A percentile compares a stretch with the other conserved stretches of the same genome.
phyloP scores from a whole-genome alignment of 78 protist species.

The slime mould (Dictyostelium discoideum) region DNA sequence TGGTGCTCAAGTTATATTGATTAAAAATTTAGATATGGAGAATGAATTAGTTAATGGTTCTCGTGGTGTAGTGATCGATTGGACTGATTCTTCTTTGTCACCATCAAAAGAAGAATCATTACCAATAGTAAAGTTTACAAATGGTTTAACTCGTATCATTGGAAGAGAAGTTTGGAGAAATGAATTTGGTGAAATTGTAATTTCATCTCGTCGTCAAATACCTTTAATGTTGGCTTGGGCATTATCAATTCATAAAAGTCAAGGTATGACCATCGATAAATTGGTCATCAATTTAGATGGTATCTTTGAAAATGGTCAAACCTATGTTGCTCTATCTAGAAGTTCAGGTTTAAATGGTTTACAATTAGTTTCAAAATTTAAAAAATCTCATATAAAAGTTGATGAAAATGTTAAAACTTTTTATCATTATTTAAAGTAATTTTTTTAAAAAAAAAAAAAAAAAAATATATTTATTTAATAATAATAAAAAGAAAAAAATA shows the following conservation, averaged over 20 bases:
- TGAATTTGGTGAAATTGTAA: background rate
- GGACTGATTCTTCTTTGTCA: background rate
- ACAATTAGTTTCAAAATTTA: background rate
- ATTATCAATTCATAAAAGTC: constrained; percentile 92
- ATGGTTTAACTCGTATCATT: background rate
- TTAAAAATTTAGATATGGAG: constrained; percentile 33
- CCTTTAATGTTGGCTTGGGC: constrained; percentile 94
- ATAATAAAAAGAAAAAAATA: too few species aligned
- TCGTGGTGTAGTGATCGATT: constrained; percentile 25
- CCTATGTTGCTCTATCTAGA: constrained; percentile 93
- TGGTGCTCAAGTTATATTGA: constrained; percentile 35
- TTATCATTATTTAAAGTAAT: background rate
- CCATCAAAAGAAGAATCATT: constrained; percentile 1
- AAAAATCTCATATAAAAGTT: background rate
- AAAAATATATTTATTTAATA: background rate
- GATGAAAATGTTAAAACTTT: constrained; percentile 7
- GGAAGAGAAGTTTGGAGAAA: constrained; percentile 26
- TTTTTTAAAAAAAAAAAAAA: background rate
- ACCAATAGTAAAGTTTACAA: constrained; percentile 8
- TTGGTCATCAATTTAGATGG: constrained; percentile 43
- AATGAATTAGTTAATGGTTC: constrained; percentile 40
- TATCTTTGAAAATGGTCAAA: constrained; percentile 89
- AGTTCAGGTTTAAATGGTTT: constrained; percentile 77
- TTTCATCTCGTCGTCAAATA: constrained; percentile 77
- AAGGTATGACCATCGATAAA: constrained; percentile 90